Base-by-base conservation (phyloP, 2,329 filamentous ascomycete genomes). In the Aureobasidium musti region DNA sequence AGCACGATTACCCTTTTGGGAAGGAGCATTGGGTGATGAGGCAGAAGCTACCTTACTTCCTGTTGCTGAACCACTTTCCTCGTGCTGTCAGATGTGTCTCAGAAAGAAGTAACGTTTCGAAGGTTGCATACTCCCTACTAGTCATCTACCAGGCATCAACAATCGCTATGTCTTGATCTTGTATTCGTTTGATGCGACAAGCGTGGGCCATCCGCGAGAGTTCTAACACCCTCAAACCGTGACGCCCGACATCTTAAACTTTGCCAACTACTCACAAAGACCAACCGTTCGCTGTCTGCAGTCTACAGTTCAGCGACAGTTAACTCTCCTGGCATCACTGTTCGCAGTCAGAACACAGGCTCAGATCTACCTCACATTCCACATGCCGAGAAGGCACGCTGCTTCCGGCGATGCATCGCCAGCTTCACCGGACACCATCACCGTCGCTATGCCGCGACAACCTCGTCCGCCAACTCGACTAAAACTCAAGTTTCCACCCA, bases 401-500 rank as follows among this genome's bases (percentile, higher is more conserved):
- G 63, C 63, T 53, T 56, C 54, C 52, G 54, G 61, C 39, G 45
- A 65, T 45, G 47, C 19, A 6, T 60, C 52, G 30, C 52, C 65
- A 28, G 33, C 56, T 43, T 21, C 28, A n/a, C 66, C 59, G 17
- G 49, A 63, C 30, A 67, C 45, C 37, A 67, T 67, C 33, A 45
- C 67, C 19, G 65, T 67, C 43, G 63, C 60, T 10, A 47, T 47
- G 35, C 64, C 53, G 33, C 61, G 37, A 33, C 60, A 47, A 41
- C 8, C n/a, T 56, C 35, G 13, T 11, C 63, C 52, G 5, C 33
- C 56, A 21, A 41, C 41, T 23, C 54, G 70, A 28, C 64, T 76
- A 17, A 74, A 73, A 68, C 66, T 75, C 35, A 76, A 69, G 26
- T 69, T 74, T n/a, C 61, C 6, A 6, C 56, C 41, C 14, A 56